Base-by-base conservation (phyloP, 345 rosid species). In the Citrus sp. region DNA sequence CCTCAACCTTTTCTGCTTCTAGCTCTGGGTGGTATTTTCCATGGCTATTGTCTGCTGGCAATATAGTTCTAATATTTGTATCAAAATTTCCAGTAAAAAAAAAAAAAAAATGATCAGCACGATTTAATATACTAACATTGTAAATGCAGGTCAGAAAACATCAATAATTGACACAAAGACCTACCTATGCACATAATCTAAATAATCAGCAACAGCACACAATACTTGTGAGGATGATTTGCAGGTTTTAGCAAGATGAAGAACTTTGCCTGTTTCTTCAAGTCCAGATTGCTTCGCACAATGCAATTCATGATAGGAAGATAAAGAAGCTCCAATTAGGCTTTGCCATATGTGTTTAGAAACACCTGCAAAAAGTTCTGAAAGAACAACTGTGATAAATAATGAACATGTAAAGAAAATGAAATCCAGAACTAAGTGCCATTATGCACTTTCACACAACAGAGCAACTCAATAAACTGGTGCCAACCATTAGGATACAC, bases 181-280 rank as follows among this genome's bases (percentile, higher is more conserved):
- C 75, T 87, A 95, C 98, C 91, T 85, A 75, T 86, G 81, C 82
- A 84, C 54, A 55, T 65, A 61, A 85, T 94, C 98, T 80, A 96
- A 84, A 85, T 77, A 91, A 81, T 96, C 97, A 74, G 97, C 97
- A 78, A 86, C 90, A 54, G 98, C 87, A 67, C 81, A 80, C 80
- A 94, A 86, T 59, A 92, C 93, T 79, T 88, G 93, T 9, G 82
- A 75, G 72, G 95, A 92, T 56, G 91, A 87, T 78, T 86, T 90
- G 87, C 87, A 88, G 71, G 84, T 85, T 81, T 87, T 85, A 58
- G 93, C 95, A 77, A 89, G 82, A 80, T 78, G 83, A 82, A 94
- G 51, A 72, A 92, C 80, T 82, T 89, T 92, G 67, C 80, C 79
- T 2, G 85, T 74, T 81, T 87, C 95, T 74, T 75, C 87, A 81